Percentiles rank a stretch among this genome's conserved stretches.
These are phyloP conservation scores for Yarrowia galli DNA, from an alignment of 1,139 yeast species.

Conservation along the genomic window DNA sequence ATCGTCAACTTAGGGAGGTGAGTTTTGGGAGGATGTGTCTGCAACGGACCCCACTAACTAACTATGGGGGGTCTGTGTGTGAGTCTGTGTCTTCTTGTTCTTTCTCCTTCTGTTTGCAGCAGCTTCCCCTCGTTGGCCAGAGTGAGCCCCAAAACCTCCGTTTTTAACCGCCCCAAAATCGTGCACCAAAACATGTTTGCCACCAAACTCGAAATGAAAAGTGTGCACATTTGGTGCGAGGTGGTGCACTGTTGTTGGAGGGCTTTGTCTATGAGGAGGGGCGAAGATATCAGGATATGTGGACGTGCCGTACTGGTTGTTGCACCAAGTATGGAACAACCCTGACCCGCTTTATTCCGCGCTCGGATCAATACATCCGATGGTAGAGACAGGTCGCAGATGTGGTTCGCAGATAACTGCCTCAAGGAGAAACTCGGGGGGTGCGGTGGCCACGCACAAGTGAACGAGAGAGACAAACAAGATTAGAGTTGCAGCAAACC, in stretches of 20 bases:
- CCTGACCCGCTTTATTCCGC: too few species aligned
- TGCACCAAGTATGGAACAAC: too few species aligned
- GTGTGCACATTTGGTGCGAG: constrained; percentile 6
- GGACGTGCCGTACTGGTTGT: too few species aligned
- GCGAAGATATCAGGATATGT: too few species aligned
- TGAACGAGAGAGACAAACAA: too few species aligned
- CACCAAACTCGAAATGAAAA: constrained; percentile 26
- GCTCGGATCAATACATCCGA: constrained; percentile 6
- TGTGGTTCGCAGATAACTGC: constrained; percentile 25
- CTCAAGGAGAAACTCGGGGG: constrained; percentile 28
- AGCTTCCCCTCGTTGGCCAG: not conserved
- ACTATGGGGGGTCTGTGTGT: not conserved
- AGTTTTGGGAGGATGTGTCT: constrained; percentile 3
- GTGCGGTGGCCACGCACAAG: too few species aligned
- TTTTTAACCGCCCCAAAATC: constrained; percentile 9
- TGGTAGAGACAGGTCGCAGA: not conserved
- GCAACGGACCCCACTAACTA: constrained; percentile 15
- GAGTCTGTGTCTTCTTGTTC: too few species aligned
- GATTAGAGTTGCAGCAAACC: too few species aligned
- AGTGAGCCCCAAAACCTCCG: not conserved
- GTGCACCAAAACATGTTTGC: constrained; percentile 21
- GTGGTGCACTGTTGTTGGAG: too few species aligned
- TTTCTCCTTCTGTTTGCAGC: not conserved
- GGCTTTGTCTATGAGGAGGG: too few species aligned
- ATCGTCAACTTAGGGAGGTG: constrained; percentile 14